A percentile compares a stretch with the other conserved stretches of the same genome.
These are phyloP conservation scores for Lotus japonicus DNA, from an alignment of 306 rosid species.

Conservation along the genomic window DNA sequence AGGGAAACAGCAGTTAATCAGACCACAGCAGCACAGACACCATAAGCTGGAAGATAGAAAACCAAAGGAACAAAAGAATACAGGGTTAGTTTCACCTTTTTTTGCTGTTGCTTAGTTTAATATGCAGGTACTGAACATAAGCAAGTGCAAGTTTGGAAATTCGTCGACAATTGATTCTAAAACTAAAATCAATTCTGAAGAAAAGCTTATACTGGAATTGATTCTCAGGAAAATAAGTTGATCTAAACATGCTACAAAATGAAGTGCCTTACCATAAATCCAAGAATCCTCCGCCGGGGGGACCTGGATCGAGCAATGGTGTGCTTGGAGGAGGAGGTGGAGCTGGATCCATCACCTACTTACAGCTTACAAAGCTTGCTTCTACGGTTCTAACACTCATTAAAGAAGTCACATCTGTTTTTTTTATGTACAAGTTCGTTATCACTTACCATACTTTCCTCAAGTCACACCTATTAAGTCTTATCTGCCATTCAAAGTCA, in stretches of 20 bases:
- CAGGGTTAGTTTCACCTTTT: not conserved
- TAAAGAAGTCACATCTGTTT: not conserved
- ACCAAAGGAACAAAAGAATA: not conserved
- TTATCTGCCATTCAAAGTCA: conserved; percentile 58
- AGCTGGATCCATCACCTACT: conserved; percentile 47
- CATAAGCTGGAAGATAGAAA: conserved; percentile 46
- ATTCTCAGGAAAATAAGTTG: no score
- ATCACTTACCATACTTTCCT: conserved; percentile 28
- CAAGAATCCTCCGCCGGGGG: conserved; percentile 39
- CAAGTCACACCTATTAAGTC: conserved; percentile 24
- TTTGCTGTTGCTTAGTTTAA: not conserved
- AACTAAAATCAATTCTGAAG: no score
- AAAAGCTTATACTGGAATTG: no score
- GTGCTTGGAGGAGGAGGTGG: conserved; percentile 25
- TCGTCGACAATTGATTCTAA: no score
- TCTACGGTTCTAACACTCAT: not conserved
- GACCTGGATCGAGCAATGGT: conserved; percentile 45
- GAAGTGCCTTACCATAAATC: conserved; percentile 40
- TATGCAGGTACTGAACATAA: no score
- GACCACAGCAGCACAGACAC: conserved; percentile 74
- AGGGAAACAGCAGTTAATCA: conserved; percentile 60
- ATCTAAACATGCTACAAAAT: not conserved
- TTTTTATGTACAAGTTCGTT: conserved; percentile 7
- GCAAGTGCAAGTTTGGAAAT: no score
- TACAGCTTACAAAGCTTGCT: not conserved